Percentiles rank a stretch among this genome's conserved stretches.
These are phyloP conservation scores for Xylariaceae sp. DNA, from an alignment of 2,329 filamentous ascomycete genomes.

Conservation along the genomic window DNA sequence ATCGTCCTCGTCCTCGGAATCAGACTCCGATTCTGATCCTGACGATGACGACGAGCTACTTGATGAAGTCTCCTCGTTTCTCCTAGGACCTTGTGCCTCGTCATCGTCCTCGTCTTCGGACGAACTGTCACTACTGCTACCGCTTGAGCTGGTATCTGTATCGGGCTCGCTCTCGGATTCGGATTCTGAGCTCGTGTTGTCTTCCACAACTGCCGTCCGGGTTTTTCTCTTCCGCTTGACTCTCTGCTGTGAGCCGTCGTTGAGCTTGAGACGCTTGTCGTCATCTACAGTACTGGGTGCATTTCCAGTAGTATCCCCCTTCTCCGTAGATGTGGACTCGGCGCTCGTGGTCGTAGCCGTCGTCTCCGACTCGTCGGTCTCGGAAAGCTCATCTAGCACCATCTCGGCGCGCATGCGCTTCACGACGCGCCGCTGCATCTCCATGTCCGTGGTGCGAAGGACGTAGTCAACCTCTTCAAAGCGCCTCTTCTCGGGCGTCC, in stretches of 20 bases:
- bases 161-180: constrained; percentile 46
- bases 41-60: constrained; percentile 51
- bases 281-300: constrained; percentile 34
- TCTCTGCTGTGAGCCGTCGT: constrained; percentile 52
- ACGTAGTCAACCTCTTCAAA: constrained; percentile 62
- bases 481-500: constrained; percentile 51
- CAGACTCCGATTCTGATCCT: constrained; percentile 43
- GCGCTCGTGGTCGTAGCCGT: constrained; percentile 36
- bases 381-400: constrained; percentile 62
- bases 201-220: constrained; percentile 54
- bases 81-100: constrained; percentile 3
- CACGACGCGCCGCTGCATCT: constrained; percentile 61
- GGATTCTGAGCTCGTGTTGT: constrained; percentile 46
- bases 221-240: constrained; percentile 61
- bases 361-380: constrained; percentile 50
- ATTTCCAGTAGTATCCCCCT: constrained; percentile 25
- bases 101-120: constrained; percentile 43
- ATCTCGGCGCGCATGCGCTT: constrained; percentile 70
- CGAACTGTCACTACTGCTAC: constrained; percentile 36
- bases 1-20: constrained; percentile 44
- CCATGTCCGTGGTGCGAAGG: constrained; percentile 55
- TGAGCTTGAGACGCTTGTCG: constrained; percentile 51
- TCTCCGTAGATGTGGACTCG: constrained; percentile 33
- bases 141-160: constrained; percentile 44
- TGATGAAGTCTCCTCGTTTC: constrained; percentile 42